Evolutionary conservation across 228 moss, liverwort and hornwort species (phyloP).

Genomic region (Sphagnum fallax): DNA sequence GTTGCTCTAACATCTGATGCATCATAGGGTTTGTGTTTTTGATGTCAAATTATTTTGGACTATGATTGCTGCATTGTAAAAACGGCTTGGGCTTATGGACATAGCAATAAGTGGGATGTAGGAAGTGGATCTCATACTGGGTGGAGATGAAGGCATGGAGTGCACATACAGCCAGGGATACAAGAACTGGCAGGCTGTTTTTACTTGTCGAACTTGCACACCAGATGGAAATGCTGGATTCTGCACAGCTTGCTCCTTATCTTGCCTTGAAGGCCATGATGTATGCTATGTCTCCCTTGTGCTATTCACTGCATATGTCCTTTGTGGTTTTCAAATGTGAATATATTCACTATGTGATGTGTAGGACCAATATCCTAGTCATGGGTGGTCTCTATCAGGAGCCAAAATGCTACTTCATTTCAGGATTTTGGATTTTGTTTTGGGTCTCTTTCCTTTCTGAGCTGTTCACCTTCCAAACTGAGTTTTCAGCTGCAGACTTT

Average conservation of each 20-base stretch:
- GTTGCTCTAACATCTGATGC: background rate
- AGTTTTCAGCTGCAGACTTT: background rate
- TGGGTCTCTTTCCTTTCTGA: background rate
- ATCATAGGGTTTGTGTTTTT: background rate
- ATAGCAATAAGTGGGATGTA: constrained; percentile 12
- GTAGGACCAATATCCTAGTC: background rate
- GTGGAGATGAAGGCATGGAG: constrained; percentile 94
- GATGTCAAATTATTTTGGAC: background rate
- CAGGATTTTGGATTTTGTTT: background rate
- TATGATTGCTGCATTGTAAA: too few species aligned
- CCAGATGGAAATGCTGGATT: constrained; percentile 67
- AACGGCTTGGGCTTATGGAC: too few species aligned
- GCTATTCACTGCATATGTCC: too few species aligned
- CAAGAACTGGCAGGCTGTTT: constrained; percentile 83
- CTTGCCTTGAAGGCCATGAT: constrained; percentile 84
- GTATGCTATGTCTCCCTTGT: constrained; percentile 14
- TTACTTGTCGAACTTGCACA: constrained; percentile 80
- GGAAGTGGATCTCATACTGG: constrained; percentile 80
- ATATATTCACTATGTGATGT: background rate
- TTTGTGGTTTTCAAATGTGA: too few species aligned
- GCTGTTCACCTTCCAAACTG: background rate
- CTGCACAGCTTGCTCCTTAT: constrained; percentile 75
- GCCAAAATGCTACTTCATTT: background rate
- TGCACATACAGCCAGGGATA: constrained; percentile 88
- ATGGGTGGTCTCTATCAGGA: background rate